These are phyloP conservation scores for Trichosporon sp. DNA, from an alignment of 1,284 basidiomycete species.

Conservation along the genomic window DNA sequence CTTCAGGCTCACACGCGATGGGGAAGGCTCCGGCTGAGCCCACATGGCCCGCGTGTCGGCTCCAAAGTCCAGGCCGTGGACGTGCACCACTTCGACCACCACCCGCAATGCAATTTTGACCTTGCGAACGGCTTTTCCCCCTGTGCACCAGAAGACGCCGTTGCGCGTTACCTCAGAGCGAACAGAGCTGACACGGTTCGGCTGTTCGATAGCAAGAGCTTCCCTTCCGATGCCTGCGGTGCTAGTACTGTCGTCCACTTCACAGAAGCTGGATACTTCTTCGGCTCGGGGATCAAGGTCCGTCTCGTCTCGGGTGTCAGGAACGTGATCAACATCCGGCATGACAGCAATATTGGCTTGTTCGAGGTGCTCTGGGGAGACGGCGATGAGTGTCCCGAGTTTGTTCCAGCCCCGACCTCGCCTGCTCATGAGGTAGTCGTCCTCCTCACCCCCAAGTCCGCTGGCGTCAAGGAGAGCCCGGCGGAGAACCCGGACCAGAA, in stretches of 20 bases:
- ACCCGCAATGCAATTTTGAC: neutral
- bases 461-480: neutral
- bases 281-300: neutral
- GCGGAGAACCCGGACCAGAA: neutral
- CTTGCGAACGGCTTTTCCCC: neutral
- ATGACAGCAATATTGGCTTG: neutral
- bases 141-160: neutral
- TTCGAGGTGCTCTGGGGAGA: constrained; percentile 9
- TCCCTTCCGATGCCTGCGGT: neutral
- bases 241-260: neutral
- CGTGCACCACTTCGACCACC: constrained; percentile 5
- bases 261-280: neutral
- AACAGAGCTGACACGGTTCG: neutral
- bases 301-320: neutral
- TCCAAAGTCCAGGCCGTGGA: neutral
- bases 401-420: neutral
- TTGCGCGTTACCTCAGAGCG: neutral
- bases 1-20: neutral
- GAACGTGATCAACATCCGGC: constrained; percentile 7
- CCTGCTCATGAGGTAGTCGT: neutral
- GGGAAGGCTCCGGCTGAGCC: neutral
- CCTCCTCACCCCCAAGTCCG: neutral
- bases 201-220: neutral
- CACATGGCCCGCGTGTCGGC: neutral
- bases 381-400: neutral